Conservation (phyloP, 495 filamentous ascomycete genomes). For the Venustampulla echinocandica region DNA sequence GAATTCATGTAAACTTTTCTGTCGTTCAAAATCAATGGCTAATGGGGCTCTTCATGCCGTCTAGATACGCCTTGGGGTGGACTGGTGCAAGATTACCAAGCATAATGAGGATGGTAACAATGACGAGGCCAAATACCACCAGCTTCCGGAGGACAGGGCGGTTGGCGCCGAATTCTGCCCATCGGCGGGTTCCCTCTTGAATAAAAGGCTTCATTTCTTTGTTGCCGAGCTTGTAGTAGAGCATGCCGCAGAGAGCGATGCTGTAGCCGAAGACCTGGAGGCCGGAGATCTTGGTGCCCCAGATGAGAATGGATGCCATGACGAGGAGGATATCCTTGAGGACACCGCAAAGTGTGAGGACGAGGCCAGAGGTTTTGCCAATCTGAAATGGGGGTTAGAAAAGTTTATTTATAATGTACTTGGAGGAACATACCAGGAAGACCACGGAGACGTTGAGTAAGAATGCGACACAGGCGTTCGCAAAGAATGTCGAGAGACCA, state of each 20-base stretch:
- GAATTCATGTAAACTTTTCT: no score
- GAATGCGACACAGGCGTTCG: constrained; percentile 80
- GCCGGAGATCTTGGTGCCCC: constrained; percentile 68
- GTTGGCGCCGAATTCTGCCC: constrained; percentile 77
- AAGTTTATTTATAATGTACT: constrained; percentile 23
- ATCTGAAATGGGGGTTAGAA: constrained; percentile 49
- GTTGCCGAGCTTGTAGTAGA: constrained; percentile 94
- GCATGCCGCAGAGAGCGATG: constrained; percentile 79
- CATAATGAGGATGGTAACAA: constrained; percentile 60
- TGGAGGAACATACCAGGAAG: constrained; percentile 63
- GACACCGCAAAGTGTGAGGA: constrained; percentile 95
- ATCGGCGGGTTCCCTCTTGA: constrained; percentile 57
- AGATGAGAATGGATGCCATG: constrained; percentile 78
- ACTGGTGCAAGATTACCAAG: constrained; percentile 46
- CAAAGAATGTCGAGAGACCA: constrained; percentile 63
- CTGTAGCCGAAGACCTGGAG: constrained; percentile 94
- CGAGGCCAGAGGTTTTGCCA: constrained; percentile 91
- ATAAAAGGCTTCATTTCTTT: constrained; percentile 76
- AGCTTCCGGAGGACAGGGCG: constrained; percentile 70
- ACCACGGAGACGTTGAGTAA: constrained; percentile 88
- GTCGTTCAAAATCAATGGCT: no score
- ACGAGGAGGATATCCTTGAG: constrained; percentile 98
- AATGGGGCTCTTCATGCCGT: constrained; percentile 31
- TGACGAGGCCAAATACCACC: constrained; percentile 51
- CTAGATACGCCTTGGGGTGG: no score